Percentiles rank a stretch among this genome's conserved stretches.
These are phyloP conservation scores for Ceratocystis lukuohia DNA, from an alignment of 2,329 filamentous ascomycete genomes.

Conservation along the genomic window DNA sequence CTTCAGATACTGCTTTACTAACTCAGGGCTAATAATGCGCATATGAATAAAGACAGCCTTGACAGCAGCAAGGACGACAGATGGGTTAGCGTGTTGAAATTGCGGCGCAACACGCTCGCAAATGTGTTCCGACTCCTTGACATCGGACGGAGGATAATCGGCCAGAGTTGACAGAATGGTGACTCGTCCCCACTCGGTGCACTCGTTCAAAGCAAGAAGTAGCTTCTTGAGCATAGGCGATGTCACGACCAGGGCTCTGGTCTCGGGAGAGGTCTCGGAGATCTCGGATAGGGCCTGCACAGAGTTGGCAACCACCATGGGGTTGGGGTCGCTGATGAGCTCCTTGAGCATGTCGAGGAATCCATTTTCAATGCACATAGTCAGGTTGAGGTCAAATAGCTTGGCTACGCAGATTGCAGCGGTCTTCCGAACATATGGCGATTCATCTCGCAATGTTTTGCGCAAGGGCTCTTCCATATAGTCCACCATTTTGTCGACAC, in stretches of 20 bases:
- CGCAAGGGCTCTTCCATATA: conserved; percentile 98
- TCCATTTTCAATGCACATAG: conserved; percentile 90
- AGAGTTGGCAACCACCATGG: conserved; percentile 97
- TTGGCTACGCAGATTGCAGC: conserved; percentile 97
- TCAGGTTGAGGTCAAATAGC: conserved; percentile 85
- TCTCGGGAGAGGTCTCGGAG: conserved; percentile 78
- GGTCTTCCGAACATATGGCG: conserved; percentile 95
- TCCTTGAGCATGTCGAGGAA: conserved; percentile 91
- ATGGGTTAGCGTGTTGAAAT: conserved; percentile 96
- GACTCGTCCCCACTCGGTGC: conserved; percentile 94
- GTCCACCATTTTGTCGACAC: conserved; percentile 98
- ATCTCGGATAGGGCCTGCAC: conserved; percentile 92
- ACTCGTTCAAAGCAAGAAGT: conserved; percentile 91
- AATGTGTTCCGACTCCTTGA: conserved; percentile 95
- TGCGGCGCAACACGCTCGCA: conserved; percentile 92
- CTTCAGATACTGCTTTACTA: conserved; percentile 76
- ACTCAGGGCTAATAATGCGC: conserved; percentile 64
- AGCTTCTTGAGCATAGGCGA: conserved; percentile 82
- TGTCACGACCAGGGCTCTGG: conserved; percentile 70
- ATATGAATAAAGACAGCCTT: conserved; percentile 97
- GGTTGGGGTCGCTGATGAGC: conserved; percentile 91
- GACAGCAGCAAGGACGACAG: conserved; percentile 91
- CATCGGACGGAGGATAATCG: conserved; percentile 72
- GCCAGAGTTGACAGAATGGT: conserved; percentile 84
- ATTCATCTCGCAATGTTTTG: conserved; percentile 93